Evolutionary conservation across 208 protist species (phyloP).

Genomic region (Sergeia podlipaevii): DNA sequence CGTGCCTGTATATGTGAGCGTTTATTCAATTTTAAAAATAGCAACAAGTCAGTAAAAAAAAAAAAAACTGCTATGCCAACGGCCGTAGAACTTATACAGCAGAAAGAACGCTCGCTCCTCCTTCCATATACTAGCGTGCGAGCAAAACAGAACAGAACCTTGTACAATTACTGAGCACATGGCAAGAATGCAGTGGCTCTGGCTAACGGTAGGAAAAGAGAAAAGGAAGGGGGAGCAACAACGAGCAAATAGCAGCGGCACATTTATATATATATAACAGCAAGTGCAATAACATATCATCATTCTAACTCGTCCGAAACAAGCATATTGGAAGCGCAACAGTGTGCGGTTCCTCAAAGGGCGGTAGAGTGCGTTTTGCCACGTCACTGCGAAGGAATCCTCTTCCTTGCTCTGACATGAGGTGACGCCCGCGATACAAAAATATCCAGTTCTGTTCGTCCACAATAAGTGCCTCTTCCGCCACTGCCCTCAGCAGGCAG

Average conservation of each 20-base stretch:
- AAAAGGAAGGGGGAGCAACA: slow-evolving; percentile 15
- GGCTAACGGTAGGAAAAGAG: no score
- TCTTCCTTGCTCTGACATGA: slow-evolving; percentile 5
- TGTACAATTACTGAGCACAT: no score
- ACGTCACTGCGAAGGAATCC: not conserved
- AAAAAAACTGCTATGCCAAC: no score
- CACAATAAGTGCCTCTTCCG: slow-evolving; percentile 22
- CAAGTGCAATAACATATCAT: not conserved
- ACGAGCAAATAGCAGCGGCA: no score
- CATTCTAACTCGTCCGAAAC: slow-evolving; percentile 25
- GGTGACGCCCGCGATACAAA: slow-evolving; percentile 20
- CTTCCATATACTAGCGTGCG: no score
- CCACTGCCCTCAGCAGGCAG: slow-evolving; percentile 21
- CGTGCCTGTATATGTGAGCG: no score
- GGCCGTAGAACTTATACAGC: no score
- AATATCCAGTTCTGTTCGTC: slow-evolving; percentile 26
- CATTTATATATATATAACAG: not conserved
- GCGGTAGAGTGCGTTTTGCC: not conserved
- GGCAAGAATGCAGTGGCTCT: no score
- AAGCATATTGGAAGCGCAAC: slow-evolving; percentile 26
- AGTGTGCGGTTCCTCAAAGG: not conserved
- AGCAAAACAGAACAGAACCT: no score
- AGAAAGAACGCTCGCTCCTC: no score
- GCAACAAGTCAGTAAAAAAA: no score
- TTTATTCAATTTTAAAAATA: no score